Percentiles rank a stretch among this genome's conserved stretches.
phyloP scores from a whole-genome alignment of 345 rosid species.

The Hirschfeldia incana region DNA sequence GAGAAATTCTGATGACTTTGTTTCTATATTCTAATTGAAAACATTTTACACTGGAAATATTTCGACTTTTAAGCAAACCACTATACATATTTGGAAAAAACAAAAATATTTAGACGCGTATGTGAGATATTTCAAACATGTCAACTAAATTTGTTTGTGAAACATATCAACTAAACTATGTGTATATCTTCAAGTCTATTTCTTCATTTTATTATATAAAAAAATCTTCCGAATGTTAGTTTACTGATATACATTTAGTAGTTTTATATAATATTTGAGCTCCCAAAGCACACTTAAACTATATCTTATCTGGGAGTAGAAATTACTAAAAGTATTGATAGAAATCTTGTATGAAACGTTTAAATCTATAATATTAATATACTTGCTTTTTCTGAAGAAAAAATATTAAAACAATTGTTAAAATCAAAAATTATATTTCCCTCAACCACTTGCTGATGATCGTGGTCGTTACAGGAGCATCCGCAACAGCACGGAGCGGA shows the following conservation, averaged over 20 bases:
- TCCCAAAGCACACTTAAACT: not conserved
- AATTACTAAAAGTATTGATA: not conserved
- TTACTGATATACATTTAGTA: not conserved
- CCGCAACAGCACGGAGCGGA: slow-evolving; percentile 71
- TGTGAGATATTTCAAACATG: not conserved
- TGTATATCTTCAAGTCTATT: not conserved
- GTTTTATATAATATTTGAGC: not conserved
- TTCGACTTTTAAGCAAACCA: not conserved
- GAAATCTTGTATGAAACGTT: too few relatives aligned
- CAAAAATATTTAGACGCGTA: not conserved
- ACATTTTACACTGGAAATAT: not conserved
- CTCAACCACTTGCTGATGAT: not conserved
- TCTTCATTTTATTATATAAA: not conserved
- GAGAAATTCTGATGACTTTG: not conserved
- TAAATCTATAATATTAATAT: too few relatives aligned
- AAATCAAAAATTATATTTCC: not conserved
- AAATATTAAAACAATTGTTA: too few relatives aligned
- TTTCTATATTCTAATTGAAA: not conserved
- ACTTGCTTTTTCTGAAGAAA: too few relatives aligned
- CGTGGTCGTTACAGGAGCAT: slow-evolving; percentile 52
- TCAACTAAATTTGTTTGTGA: too few relatives aligned
- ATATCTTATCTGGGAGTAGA: not conserved
- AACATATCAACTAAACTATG: not conserved
- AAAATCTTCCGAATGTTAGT: not conserved
- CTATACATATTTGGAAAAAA: not conserved